Evolutionary conservation across 179 eudicot genomes (phyloP).

Genomic region (Corrigiola litoralis): DNA sequence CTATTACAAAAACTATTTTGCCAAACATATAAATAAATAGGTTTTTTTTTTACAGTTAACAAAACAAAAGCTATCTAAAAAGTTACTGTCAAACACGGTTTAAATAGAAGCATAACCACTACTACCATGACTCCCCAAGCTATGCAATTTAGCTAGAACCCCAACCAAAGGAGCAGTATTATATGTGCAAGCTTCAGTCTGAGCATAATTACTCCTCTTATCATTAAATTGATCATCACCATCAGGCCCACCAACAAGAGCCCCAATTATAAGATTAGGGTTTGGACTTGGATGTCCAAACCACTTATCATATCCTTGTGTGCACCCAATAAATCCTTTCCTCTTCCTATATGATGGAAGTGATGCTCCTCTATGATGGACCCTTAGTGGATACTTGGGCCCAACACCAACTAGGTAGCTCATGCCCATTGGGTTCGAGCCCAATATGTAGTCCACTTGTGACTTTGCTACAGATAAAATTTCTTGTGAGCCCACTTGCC

Average conservation of each 20-base stretch:
- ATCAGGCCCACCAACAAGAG: constrained; percentile 77
- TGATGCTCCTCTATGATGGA: constrained; percentile 80
- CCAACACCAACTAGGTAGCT: constrained; percentile 82
- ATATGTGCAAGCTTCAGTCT: constrained; percentile 80
- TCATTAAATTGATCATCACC: constrained; percentile 43
- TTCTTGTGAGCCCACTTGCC: constrained; percentile 30
- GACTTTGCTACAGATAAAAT: constrained; percentile 39
- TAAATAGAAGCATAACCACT: background rate
- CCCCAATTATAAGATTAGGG: constrained; percentile 62
- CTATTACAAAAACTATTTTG: too few species aligned
- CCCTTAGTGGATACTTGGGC: constrained; percentile 44
- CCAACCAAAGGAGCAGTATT: constrained; percentile 74
- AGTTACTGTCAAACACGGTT: background rate
- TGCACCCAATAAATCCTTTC: constrained; percentile 62
- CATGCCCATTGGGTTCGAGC: constrained; percentile 55
- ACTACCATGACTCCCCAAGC: background rate
- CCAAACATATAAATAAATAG: too few species aligned
- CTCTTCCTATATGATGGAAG: constrained; percentile 37
- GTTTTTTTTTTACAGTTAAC: too few species aligned
- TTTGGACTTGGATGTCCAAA: constrained; percentile 43
- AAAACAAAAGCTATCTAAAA: too few species aligned
- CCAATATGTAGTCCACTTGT: constrained; percentile 69
- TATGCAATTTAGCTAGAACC: constrained; percentile 51
- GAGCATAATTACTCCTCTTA: constrained; percentile 53
- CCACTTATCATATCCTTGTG: constrained; percentile 63